A percentile compares a stretch with the other conserved stretches of the same genome.
Conservation (phyloP, 768 basidiomycete species). For the Daedaleopsis nitida region DNA sequence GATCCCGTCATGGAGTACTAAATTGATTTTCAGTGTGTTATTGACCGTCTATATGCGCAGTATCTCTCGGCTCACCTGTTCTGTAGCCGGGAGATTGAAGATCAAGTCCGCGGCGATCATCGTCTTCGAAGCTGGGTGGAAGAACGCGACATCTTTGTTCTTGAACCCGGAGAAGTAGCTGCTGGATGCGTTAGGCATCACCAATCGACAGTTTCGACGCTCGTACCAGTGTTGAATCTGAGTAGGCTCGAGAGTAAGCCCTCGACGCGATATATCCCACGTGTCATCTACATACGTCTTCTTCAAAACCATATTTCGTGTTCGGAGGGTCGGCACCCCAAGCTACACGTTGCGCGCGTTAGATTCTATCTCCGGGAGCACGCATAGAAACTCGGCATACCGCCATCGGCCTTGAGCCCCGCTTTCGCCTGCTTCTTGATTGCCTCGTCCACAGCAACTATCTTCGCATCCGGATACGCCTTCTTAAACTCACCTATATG, state of each 20-base stretch:
- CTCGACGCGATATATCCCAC: background rate
- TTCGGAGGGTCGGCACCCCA: conserved; percentile 39
- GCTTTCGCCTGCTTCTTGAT: conserved; percentile 52
- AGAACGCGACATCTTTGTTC: conserved; percentile 85
- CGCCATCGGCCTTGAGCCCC: conserved; percentile 63
- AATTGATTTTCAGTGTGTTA: background rate
- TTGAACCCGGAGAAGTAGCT: conserved; percentile 72
- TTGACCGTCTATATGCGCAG: background rate
- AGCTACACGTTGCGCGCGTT: conserved; percentile 18
- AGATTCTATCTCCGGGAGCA: background rate
- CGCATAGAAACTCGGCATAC: conserved; percentile 37
- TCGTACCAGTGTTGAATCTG: conserved; percentile 35
- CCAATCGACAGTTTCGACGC: background rate
- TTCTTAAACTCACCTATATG: conserved; percentile 61
- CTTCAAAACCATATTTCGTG: conserved; percentile 78
- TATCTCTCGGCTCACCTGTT: conserved; percentile 58
- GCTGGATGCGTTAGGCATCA: background rate
- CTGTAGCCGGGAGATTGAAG: conserved; percentile 77
- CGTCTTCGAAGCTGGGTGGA: conserved; percentile 69
- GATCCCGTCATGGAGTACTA: conserved; percentile 42
- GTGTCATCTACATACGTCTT: conserved; percentile 45
- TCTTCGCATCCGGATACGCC: conserved; percentile 69
- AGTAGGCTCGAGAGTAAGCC: background rate
- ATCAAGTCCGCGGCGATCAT: conserved; percentile 82
- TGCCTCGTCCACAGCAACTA: conserved; percentile 67